Base-by-base conservation (phyloP, 345 rosid species). In the Mallotus nudiflorus region DNA sequence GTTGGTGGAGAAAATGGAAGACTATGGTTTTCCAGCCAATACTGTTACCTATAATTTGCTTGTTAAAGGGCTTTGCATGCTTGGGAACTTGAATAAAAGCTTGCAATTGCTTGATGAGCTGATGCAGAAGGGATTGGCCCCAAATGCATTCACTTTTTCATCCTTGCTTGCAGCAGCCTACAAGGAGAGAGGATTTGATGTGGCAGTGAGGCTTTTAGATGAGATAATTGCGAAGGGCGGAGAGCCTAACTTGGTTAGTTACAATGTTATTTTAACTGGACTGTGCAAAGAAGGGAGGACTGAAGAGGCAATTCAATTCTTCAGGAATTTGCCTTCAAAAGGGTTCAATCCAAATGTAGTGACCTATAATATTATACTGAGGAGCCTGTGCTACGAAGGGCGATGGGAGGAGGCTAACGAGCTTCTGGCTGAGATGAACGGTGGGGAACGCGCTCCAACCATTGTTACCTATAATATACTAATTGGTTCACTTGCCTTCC, bases 1-100 rank as follows among this genome's bases (percentile, higher is more conserved):
- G 75, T 82, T 93, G 19, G 96, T 91, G 50, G 97, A 91, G 71
- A 89, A 88, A 45, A 82, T 93, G 93, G 97, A 88, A 72, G 90
- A 79, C 28, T 71, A 73, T 72, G 97, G 96, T 10, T 88, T 68
- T 67, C 89, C 87, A 0, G 76, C 94, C 0, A 81, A 77, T 50
- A 86, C 86, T 0, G 87, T 76, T 37, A 89, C 89, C 18, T 88
- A 88, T 81, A 91, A 91, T 68, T 81, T 89, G 0, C 82, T 93
- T 15, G 79, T 91, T 57, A 77, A 85, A 45, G 96, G 96, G 46
- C 84, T 91, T 61, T 89, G 90, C 70, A 75, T 79, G 87, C 87
- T 79, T 9, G 90, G 94, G 2, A 89, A 84, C 73, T 82, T 93
- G 66, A 84, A 77, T 58, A 87, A 88, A 56, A 83, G 93, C 82